These are phyloP conservation scores for Candida glucosophila DNA, from an alignment of 1,139 yeast species.

Conservation along the genomic window DNA sequence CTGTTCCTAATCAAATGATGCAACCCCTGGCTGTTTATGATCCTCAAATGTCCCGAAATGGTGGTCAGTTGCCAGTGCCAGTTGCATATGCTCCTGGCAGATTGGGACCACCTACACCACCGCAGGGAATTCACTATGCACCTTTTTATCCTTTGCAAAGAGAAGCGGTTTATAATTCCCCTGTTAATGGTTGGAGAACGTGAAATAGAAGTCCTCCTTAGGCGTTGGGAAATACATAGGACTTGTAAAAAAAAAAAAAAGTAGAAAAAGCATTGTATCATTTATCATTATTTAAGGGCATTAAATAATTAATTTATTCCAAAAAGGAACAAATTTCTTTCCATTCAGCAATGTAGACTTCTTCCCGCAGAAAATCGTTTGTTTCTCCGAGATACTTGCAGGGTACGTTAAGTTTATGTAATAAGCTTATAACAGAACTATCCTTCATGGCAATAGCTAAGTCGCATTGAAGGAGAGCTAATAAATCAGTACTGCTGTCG, in stretches of 20 bases:
- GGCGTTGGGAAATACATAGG: no score
- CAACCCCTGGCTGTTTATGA: no score
- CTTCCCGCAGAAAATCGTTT: constrained; percentile 1
- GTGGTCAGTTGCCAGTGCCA: no score
- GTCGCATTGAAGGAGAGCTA: constrained; percentile 42
- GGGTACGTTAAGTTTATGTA: constrained; percentile 4
- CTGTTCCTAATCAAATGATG: no score
- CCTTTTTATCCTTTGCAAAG: not conserved
- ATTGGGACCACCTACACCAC: not conserved
- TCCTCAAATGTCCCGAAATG: no score
- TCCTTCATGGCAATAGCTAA: constrained; percentile 41
- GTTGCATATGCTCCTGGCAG: no score
- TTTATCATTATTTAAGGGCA: no score
- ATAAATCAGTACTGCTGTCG: constrained; percentile 57
- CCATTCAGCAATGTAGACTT: constrained; percentile 9
- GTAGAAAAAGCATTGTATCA: not conserved
- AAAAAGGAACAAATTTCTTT: not conserved
- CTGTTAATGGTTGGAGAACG: not conserved
- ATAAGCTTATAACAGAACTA: constrained; percentile 10
- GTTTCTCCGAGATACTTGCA: constrained; percentile 1
- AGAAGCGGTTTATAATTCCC: not conserved
- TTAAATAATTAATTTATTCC: not conserved
- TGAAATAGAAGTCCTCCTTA: no score
- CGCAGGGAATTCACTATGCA: not conserved
- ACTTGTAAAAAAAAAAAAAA: not conserved